These are phyloP conservation scores for Monilinia fructigena DNA, from an alignment of 2,329 filamentous ascomycete species.

Conservation along the genomic window DNA sequence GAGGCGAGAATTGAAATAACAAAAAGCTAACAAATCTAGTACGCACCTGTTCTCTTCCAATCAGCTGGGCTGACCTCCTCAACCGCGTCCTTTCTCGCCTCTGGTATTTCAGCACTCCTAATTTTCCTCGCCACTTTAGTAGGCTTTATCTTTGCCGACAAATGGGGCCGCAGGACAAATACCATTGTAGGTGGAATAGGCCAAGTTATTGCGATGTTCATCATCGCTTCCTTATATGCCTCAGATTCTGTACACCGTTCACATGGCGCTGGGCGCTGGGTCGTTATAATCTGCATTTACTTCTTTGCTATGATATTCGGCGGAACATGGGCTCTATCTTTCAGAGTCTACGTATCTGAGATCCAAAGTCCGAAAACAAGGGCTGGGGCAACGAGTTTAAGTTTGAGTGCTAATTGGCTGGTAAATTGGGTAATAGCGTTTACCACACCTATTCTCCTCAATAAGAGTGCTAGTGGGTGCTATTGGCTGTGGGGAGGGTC, in stretches of 20 bases:
- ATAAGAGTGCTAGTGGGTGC: constrained; percentile 31
- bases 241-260: constrained; percentile 44
- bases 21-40: constrained; percentile 42
- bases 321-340: constrained; percentile 53
- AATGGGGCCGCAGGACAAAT: constrained; percentile 55
- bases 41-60: constrained; percentile 59
- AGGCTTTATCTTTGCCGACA: constrained; percentile 55
- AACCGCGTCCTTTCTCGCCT: constrained; percentile 58
- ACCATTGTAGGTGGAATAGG: constrained; percentile 54
- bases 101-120: constrained; percentile 57
- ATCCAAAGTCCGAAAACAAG: constrained; percentile 57
- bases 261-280: constrained; percentile 47
- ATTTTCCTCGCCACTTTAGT: constrained; percentile 59
- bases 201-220: constrained; percentile 51
- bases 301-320: constrained; percentile 49
- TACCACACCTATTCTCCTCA: constrained; percentile 40
- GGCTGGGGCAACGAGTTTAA: constrained; percentile 53
- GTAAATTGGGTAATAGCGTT: constrained; percentile 39
- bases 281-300: constrained; percentile 52
- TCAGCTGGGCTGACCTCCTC: constrained; percentile 57
- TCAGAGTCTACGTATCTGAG: constrained; percentile 57
- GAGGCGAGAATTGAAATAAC: neutral
- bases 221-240: constrained; percentile 55
- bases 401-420: constrained; percentile 48
- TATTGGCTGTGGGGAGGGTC: constrained; percentile 42